Conservation (phyloP, 2,329 filamentous ascomycete genomes). For the Diaporthe sp. region DNA sequence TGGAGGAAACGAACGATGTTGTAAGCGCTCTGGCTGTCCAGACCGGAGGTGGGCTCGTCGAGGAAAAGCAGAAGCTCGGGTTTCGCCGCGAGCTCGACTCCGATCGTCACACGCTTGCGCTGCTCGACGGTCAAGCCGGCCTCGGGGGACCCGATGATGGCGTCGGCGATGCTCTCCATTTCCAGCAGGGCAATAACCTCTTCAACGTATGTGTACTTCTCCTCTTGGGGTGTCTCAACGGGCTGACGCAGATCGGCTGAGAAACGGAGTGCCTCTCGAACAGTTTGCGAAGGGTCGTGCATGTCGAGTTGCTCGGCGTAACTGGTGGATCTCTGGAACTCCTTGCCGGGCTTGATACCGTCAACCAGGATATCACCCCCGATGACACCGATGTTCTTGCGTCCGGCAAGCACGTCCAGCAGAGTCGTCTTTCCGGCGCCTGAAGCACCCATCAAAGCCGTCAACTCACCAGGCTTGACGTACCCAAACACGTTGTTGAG, state of each 20-base stretch:
- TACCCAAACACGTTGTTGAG: conserved; percentile 74
- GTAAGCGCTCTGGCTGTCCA: conserved; percentile 80
- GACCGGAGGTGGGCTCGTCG: conserved; percentile 83
- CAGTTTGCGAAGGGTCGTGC: conserved; percentile 73
- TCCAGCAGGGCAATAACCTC: conserved; percentile 69
- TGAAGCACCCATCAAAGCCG: conserved; percentile 85
- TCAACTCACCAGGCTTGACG: conserved; percentile 82
- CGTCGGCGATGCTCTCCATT: conserved; percentile 71
- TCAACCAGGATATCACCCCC: conserved; percentile 70
- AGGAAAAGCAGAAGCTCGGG: conserved; percentile 82
- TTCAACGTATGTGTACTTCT: conserved; percentile 72
- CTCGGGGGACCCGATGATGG: conserved; percentile 71
- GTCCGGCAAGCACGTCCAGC: conserved; percentile 78
- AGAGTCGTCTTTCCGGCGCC: conserved; percentile 92
- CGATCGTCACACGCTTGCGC: conserved; percentile 86
- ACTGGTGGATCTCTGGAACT: conserved; percentile 73
- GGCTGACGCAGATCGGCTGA: conserved; percentile 73
- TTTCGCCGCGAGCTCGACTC: conserved; percentile 89
- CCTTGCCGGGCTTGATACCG: conserved; percentile 66
- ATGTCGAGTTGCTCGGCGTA: conserved; percentile 75
- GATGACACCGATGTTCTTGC: conserved; percentile 74
- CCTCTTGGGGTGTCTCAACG: conserved; percentile 63
- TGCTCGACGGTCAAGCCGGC: conserved; percentile 79
- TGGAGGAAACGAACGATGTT: conserved; percentile 84
- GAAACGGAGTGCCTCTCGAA: conserved; percentile 74